These are phyloP conservation scores for Boletus chippewaensis DNA, from an alignment of 1,284 basidiomycete species.

Conservation along the genomic window DNA sequence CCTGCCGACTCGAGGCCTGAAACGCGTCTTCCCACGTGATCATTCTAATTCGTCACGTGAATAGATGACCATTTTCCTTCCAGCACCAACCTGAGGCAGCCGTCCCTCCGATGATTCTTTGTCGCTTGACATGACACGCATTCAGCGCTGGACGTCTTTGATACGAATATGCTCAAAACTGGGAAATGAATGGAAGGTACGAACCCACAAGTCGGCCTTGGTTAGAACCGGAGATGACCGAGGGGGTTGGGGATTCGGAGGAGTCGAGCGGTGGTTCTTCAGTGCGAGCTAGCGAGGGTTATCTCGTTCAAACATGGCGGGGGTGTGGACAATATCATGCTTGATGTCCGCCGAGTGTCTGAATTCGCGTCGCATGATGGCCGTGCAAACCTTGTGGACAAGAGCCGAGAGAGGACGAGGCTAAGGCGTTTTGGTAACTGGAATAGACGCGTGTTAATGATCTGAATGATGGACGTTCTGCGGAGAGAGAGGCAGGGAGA, in stretches of 20 bases:
- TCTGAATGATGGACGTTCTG: conserved; percentile 3
- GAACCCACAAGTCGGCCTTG: neutral
- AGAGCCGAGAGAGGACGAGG: neutral
- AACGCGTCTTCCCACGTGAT: conserved; percentile 20
- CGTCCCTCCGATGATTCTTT: conserved; percentile 2
- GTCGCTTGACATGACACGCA: conserved; percentile 3
- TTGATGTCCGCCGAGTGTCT: conserved; percentile 4
- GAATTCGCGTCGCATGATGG: conserved; percentile 13
- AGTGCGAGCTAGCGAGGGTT: neutral
- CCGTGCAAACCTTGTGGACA: conserved; percentile 3
- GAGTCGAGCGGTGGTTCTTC: neutral
- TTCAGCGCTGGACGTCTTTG: neutral
- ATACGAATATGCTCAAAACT: neutral
- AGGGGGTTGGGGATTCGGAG: conserved; percentile 9
- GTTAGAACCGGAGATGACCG: conserved; percentile 1
- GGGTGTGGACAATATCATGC: neutral
- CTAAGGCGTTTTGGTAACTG: neutral
- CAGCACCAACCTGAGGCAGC: conserved; percentile 5
- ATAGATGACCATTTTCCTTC: conserved; percentile 7
- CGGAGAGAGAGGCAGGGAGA: neutral
- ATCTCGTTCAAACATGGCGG: conserved; percentile 2
- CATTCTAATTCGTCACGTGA: conserved; percentile 24
- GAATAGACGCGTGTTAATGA: conserved; percentile 11
- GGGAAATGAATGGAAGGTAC: neutral
- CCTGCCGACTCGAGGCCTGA: too few relatives aligned